Evolutionary conservation across 352 stramenopile species (phyloP), one percentile per base, ranked within the genome.

Genomic region (Blastocystis sp.): DNA sequence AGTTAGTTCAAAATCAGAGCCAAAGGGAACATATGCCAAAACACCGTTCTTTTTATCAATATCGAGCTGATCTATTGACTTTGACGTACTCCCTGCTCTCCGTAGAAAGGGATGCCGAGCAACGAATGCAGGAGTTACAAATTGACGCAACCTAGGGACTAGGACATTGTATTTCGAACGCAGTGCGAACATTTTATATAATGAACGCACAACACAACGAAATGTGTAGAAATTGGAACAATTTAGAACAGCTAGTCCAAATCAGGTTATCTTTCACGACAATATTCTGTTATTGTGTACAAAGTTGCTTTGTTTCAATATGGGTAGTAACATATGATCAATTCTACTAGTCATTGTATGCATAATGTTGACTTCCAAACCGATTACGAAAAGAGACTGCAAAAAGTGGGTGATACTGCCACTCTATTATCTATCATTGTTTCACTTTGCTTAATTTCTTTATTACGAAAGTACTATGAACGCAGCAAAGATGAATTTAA

Each of bases 11-110:
- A 84, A 84, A 34, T 69, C 73, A 11, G 73, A 69, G 23, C 43
- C 39, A 43, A 54, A 84, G 7, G 73, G 73, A 69, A 84, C 29
- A 43, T 84, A 84, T 8, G 73, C 73, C 29, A 84, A 47, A 18
- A 53, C 73, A 34, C 73, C 73, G n/a, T 84, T 84, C 73, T 84
- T 84, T 45, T 84, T 84, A 45, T 84, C 73, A 43, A 84, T 84
- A 45, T 84, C 73, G 18, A 84, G 39, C 41, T 84, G 73, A 9
- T 84, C 73, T n/a, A 37, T 64, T 29, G 73, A 23, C 47, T 84
- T 84, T 50, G 47, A 6, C 37, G 50, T 84, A 13, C 53, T 55
- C 26, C 18, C 11, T 20, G 1, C n/a, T 1, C 34, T 68, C 2
- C 43, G 34, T 43, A 68, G 62, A 8, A 45, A 63, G 39, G 43